These are phyloP conservation scores for Stephanodiscus minutulus DNA, from an alignment of 108 stramenopile species.

Conservation along the genomic window DNA sequence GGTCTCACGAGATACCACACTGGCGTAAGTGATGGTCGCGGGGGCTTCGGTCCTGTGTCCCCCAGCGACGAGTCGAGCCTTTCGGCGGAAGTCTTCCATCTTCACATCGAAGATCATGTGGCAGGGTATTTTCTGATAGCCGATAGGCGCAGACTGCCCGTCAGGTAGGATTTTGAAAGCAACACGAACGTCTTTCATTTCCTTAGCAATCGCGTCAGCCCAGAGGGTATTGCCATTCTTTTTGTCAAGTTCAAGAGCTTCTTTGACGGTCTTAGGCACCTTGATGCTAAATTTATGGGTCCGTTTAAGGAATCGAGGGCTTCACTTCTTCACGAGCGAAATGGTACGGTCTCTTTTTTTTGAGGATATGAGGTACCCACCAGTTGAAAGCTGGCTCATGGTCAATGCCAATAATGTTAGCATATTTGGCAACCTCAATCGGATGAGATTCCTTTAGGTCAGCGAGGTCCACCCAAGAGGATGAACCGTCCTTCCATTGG, in stretches of 20 bases:
- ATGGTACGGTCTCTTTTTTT: conserved; percentile 19
- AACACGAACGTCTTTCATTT: conserved; percentile 48
- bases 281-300: conserved; percentile 36
- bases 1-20: conserved; percentile 32
- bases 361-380: too few relatives aligned
- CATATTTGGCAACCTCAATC: too few relatives aligned
- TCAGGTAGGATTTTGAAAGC: conserved; percentile 38
- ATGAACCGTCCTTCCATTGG: too few relatives aligned
- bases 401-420: too few relatives aligned
- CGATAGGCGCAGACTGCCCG: conserved; percentile 24
- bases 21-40: conserved; percentile 21
- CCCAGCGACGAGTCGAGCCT: conserved; percentile 40
- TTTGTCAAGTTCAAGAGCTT: conserved; percentile 44
- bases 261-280: conserved; percentile 36
- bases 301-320: conserved; percentile 13
- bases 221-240: conserved; percentile 45
- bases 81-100: conserved; percentile 33
- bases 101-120: conserved; percentile 66
- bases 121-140: conserved; percentile 32
- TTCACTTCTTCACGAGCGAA: conserved; percentile 4
- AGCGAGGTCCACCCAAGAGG: too few relatives aligned
- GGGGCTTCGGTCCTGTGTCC: conserved; percentile 37
- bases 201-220: conserved; percentile 51
- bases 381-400: too few relatives aligned
- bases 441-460: too few relatives aligned